Base-by-base conservation (phyloP, 768 basidiomycete genomes). In the Boletus insuetus region DNA sequence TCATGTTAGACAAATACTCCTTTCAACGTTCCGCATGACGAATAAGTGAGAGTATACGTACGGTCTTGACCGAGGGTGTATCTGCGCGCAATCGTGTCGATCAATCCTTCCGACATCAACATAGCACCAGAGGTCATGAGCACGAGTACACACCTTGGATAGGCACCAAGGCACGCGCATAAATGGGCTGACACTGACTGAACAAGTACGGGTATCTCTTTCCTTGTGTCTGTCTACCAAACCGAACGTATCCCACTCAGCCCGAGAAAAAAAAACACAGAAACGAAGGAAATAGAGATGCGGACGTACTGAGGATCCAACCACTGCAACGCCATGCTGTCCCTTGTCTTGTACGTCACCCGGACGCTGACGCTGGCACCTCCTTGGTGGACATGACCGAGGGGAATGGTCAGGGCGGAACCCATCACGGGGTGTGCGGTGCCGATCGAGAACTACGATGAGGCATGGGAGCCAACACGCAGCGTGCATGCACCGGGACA, bases 291-390 rank as follows among this genome's bases (percentile, higher is more conserved):
- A 14, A 17, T 14, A 12, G 32, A 17, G 16, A 39, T 17, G 19
- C 26, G 10, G 56, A 69, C 78, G 41, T 66, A 91, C 85, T 86
- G 82, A 59, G 91, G 87, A 24, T 82, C 84, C 19, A 95, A 78
- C 92, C 92, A 96, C 55, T 94, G 93, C 22, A 97, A 74, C 2
- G 94, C 92, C 10, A 84, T 87, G 66, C 85, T 85, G 9, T 82
- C 73, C 13, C 87, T 91, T 0, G 94, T 95, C 47, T 76, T 72
- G 66, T 95, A 96, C 37, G 71, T 75, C 46, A 91, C 79, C 29
- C 75, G 73, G 52, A 92, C 69, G 4, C 72, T 64, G 19, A 79
- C 57, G 13, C 79, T 83, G 10, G 78, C 57, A 14, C 79, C 83
- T 10, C 39, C 34, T 2, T 22, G 24, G 22, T 7, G 26, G 3